These are phyloP conservation scores for Rhododendron mucronatum DNA, from an alignment of 148 eudicot genomes.

Conservation along the genomic window DNA sequence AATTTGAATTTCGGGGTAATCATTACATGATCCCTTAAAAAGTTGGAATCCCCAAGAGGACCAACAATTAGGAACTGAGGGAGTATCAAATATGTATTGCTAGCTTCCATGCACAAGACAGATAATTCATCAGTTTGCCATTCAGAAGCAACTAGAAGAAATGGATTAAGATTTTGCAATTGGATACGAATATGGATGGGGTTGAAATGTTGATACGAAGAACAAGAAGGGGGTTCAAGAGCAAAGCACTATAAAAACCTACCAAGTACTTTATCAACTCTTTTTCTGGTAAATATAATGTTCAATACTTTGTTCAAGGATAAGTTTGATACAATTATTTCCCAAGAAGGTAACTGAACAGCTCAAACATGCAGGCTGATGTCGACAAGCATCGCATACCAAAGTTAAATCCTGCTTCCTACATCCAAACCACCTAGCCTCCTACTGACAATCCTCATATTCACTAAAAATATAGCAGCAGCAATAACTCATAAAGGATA, in stretches of 20 bases:
- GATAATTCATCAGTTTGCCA: neutral
- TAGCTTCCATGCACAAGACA: neutral
- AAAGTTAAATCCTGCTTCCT: neutral
- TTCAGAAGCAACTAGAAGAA: neutral
- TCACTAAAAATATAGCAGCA: neutral
- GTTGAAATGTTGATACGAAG: neutral
- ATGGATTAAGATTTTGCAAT: neutral
- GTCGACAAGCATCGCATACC: neutral
- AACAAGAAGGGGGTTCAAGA: neutral
- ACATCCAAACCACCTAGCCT: neutral
- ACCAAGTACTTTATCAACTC: neutral
- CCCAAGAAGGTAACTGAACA: neutral
- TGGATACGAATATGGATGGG: neutral
- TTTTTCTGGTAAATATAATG: neutral
- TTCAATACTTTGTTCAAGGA: neutral
- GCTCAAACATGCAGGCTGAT: neutral
- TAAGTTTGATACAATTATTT: neutral
- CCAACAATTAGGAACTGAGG: too few species aligned
- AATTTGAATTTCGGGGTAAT: too few species aligned
- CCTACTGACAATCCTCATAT: neutral
- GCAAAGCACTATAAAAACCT: neutral
- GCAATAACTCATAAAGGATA: neutral
- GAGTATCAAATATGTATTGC: too few species aligned
- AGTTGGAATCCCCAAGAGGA: too few species aligned
- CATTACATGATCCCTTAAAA: too few species aligned